Percentiles rank a stretch among this genome's conserved stretches.
phyloP scores from a whole-genome alignment of 495 filamentous ascomycete genomes.

The Neurospora africana region DNA sequence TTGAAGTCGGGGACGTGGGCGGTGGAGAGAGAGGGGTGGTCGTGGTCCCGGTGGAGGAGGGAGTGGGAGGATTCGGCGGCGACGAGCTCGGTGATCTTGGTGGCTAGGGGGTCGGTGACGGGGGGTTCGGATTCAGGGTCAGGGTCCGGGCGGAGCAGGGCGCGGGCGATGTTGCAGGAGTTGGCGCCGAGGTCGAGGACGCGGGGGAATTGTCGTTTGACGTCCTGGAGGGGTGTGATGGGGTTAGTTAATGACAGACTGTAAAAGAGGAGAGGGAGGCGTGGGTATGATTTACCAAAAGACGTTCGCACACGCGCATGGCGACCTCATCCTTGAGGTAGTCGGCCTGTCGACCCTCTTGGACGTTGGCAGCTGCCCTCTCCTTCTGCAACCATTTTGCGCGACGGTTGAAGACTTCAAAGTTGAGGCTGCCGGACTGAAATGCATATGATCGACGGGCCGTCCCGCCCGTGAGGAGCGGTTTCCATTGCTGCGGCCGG shows the following conservation, averaged over 20 bases:
- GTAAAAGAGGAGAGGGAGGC: neutral
- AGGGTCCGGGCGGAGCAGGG: constrained; percentile 57
- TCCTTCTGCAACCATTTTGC: constrained; percentile 87
- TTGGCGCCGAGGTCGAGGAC: constrained; percentile 95
- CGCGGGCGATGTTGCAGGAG: constrained; percentile 83
- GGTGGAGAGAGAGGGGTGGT: constrained; percentile 77
- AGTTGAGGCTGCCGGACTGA: constrained; percentile 62
- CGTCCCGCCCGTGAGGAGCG: neutral
- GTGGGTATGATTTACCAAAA: constrained; percentile 51
- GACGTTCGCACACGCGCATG: constrained; percentile 68
- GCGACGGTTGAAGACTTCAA: constrained; percentile 84
- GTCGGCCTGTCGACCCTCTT: constrained; percentile 67
- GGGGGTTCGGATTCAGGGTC: constrained; percentile 41
- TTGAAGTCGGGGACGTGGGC: constrained; percentile 36
- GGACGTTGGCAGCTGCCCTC: constrained; percentile 60
- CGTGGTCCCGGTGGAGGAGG: constrained; percentile 73
- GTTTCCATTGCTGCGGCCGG: constrained; percentile 8
- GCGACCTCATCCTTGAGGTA: constrained; percentile 92
- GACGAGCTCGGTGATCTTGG: constrained; percentile 58
- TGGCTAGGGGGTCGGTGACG: constrained; percentile 51
- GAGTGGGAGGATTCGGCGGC: constrained; percentile 70
- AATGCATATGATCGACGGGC: constrained; percentile 56
- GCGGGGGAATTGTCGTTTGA: constrained; percentile 73
- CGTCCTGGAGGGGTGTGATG: constrained; percentile 47
- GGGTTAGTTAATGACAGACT: neutral